Conservation (phyloP, 148 eudicot genomes). For the Tetragonia tetragonoides region DNA sequence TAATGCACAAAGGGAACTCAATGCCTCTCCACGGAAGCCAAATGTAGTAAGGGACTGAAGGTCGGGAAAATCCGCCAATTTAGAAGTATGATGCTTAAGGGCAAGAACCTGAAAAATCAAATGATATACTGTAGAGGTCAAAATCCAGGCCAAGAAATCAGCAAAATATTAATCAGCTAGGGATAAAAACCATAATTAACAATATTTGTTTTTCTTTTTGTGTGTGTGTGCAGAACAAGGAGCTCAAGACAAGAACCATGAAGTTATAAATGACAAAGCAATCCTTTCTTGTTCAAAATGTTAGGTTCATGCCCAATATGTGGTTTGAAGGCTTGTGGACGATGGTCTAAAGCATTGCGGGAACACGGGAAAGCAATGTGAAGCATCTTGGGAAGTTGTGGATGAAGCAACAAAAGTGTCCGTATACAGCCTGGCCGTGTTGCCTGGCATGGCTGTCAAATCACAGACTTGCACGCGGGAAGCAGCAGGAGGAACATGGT, state of each 20-base stretch:
- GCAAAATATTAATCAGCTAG: neutral
- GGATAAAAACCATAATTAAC: too few relatives aligned
- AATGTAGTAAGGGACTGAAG: conserved; percentile 84
- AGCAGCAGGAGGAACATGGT: too few relatives aligned
- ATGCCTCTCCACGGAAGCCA: conserved; percentile 97
- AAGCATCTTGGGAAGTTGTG: too few relatives aligned
- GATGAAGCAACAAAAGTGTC: too few relatives aligned
- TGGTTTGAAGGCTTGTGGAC: too few relatives aligned
- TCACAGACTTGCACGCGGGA: too few relatives aligned
- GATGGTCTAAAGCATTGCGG: too few relatives aligned
- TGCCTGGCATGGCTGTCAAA: too few relatives aligned
- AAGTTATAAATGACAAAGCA: too few relatives aligned
- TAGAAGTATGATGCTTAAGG: conserved; percentile 94
- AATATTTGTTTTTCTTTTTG: neutral
- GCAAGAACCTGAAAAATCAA: conserved; percentile 64
- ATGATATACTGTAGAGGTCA: neutral
- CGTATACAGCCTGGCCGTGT: too few relatives aligned
- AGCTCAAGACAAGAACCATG: neutral
- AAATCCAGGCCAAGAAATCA: conserved; percentile 6
- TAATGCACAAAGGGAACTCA: conserved; percentile 85
- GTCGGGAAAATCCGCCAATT: conserved; percentile 78
- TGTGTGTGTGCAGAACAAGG: neutral
- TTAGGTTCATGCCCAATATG: too few relatives aligned
- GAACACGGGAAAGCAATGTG: too few relatives aligned
- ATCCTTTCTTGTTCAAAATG: neutral